Evolutionary conservation across 2,329 filamentous ascomycete species (phyloP), one percentile per base, ranked within the genome.

Genomic region (Aspergillus aculeatinus): DNA sequence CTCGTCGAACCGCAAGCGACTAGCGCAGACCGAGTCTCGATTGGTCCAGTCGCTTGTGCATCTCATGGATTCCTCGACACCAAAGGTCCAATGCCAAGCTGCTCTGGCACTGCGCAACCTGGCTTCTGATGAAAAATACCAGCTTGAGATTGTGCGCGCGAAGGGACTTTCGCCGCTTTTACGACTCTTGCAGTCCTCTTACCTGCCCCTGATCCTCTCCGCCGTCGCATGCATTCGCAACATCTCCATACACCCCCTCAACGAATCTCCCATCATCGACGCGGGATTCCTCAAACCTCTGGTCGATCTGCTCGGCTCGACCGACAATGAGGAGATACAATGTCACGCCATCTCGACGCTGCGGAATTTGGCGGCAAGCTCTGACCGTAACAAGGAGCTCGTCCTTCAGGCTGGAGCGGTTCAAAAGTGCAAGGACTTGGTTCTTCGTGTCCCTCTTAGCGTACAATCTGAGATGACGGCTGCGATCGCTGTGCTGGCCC

Each of bases 381-480:
- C 94, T 7, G 95, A 99, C 74, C 88, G 92, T 64, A 99, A 99
- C 84, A 99, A 99, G 80, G 91, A 96, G 60, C 84, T 99, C n/a
- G 95, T 99, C 1, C 81, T 99, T 52, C 92, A 98, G 77, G 95
- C 95, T 35, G 95, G 95, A 25, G 95, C 95, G 2, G 95, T 99
- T 44, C 92, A 98, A 74, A 98, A 98, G 76, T 99, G 95, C 87
- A 98, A 97, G 79, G 92, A 98, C 73, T 83, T 99, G 55, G 93
- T 99, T 25, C 82, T 99, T 19, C 89, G 96, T 58, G 95, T 98
- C 2, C 92, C 95, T 0, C 84, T 98, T 52, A 94, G 91, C 44
- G 95, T 99, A 2, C 95, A 99, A 75, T 97, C 93, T 2, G 95
- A 99, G 77, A 99, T 99, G 95, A 99, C 95, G 4, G 95, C 95